Evolutionary conservation across 1,284 basidiomycete species (phyloP).

Genomic region (Trametes pubescens): DNA sequence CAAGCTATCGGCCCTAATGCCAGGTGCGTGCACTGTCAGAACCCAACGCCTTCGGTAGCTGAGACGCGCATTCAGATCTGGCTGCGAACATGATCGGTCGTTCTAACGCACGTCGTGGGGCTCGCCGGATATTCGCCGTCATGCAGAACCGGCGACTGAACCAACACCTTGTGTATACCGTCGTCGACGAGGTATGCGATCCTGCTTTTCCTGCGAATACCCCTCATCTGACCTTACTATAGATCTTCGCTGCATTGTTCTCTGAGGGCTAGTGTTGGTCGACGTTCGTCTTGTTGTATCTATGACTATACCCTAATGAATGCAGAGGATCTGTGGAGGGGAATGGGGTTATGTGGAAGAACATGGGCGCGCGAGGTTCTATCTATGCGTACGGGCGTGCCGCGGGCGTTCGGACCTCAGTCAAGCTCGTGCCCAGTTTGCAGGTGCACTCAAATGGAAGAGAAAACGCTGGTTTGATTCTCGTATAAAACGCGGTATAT

Average conservation of each 20-base stretch:
- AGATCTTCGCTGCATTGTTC: constrained; percentile 41
- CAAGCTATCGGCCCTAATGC: constrained; percentile 89
- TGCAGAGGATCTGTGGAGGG: not conserved
- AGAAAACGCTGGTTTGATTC: not conserved
- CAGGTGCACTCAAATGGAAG: not conserved
- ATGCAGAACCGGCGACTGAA: constrained; percentile 93
- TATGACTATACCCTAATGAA: constrained; percentile 10
- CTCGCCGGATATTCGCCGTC: constrained; percentile 89
- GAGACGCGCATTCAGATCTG: constrained; percentile 66
- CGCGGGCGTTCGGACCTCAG: too few species aligned
- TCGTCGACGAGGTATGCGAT: constrained; percentile 83
- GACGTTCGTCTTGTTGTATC: not conserved
- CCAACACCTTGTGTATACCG: constrained; percentile 88
- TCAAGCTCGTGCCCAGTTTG: too few species aligned
- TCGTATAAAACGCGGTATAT: not conserved
- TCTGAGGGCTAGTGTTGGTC: constrained; percentile 23
- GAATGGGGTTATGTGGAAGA: not conserved
- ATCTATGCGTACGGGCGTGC: too few species aligned
- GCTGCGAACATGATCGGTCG: constrained; percentile 97
- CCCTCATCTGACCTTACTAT: not conserved
- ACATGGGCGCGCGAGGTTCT: too few species aligned
- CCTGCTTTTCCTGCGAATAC: not conserved
- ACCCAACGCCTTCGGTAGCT: not conserved
- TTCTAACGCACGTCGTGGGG: constrained; percentile 91
- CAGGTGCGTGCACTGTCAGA: constrained; percentile 63